Base-by-base conservation (phyloP, 2,329 filamentous ascomycete species). In the Fusarium agapanthi region DNA sequence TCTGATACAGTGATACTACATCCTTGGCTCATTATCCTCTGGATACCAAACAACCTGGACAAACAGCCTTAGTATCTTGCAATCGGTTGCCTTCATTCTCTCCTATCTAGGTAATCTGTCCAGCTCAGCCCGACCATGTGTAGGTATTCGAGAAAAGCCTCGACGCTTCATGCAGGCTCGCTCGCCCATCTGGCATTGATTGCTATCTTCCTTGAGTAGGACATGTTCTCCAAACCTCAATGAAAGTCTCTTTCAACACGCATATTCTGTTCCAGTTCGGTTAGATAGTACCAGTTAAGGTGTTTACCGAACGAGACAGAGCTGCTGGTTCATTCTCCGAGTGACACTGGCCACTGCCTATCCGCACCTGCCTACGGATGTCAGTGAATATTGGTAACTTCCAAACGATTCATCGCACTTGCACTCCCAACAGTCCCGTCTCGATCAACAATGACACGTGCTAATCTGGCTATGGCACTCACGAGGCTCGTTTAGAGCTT, bases 111-210 rank as follows among this genome's bases (percentile, higher is more conserved):
- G 26, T n/a, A 16, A 15, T 43, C 26, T 32, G 54, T 50, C 11
- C 34, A 47, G 50, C 43, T 47, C 41, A 26, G 53, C 30, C 15
- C 50, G 14, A 41, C 30, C 35, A 58, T 48, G 32, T 28, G 26
- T n/a, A 38, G 18, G 37, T 30, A 41, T n/a, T 44, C 47, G 61
- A 37, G 16, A 34, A 45, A 38, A 28, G 38, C 40, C 38, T 38
- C 51, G 26, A 26, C 24, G 24, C 30, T 34, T 56, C 35, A 74
- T 71, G 72, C 63, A 59, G 61, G 63, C 65, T 73, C 62, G 71
- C 71, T 66, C 37, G 45, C 38, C 59, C 38, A 24, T 50, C 62
- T 70, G 68, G 62, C 66, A 70, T 70, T 38, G 35, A 72, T 30
- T 59, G 38, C 35, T 45, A 48, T 48, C 47, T 55, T 41, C 40